Conservation (phyloP, 2,329 filamentous ascomycete genomes). For the Hypomyces perniciosus region DNA sequence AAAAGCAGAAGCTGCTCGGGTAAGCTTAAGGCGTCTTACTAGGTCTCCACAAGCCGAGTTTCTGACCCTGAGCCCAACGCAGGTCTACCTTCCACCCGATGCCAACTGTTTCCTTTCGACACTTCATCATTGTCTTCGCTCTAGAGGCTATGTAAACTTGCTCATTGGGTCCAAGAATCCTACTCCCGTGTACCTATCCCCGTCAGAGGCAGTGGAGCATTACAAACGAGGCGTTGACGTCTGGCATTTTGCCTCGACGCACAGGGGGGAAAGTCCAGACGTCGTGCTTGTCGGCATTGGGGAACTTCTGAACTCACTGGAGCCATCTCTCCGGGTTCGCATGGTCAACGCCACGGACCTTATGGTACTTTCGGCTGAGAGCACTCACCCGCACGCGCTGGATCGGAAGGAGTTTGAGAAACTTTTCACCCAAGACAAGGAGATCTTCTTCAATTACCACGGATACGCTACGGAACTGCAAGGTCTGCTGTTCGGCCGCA, state of each 20-base stretch:
- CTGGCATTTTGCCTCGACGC: conserved; percentile 57
- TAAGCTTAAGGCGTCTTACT: no score
- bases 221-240: conserved; percentile 53
- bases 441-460: conserved; percentile 62
- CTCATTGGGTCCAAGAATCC: conserved; percentile 65
- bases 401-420: conserved; percentile 44
- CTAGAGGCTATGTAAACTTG: conserved; percentile 60
- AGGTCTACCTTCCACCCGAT: conserved; percentile 60
- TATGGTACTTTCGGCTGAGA: conserved; percentile 53
- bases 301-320: conserved; percentile 58
- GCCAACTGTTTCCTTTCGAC: conserved; percentile 64
- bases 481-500: conserved; percentile 55
- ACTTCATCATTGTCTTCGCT: conserved; percentile 53
- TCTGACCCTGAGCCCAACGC: no score
- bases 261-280: conserved; percentile 50
- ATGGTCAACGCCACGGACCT: conserved; percentile 59
- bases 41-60: no score
- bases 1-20: conserved; percentile 53
- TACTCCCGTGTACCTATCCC: conserved; percentile 52
- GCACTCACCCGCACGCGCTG: conserved; percentile 54
- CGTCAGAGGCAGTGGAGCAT: conserved; percentile 55
- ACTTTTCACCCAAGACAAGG: conserved; percentile 51
- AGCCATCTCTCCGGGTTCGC: no score
- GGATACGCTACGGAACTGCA: conserved; percentile 57
- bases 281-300: conserved; percentile 60